Base-by-base conservation (phyloP, 805 yeast species). In the Candida adriatica region DNA sequence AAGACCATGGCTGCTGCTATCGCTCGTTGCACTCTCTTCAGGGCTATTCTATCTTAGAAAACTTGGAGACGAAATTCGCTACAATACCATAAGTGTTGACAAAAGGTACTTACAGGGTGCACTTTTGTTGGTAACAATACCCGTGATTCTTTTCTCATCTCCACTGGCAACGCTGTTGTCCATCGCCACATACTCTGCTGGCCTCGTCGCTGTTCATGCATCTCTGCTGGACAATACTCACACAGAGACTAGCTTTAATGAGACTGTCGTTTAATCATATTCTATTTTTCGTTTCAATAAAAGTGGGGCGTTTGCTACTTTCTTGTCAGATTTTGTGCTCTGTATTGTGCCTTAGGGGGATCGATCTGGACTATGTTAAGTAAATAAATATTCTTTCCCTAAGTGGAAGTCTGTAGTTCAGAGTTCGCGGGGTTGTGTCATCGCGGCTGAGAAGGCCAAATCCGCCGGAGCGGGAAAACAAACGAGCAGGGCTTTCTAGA, bases 241-340 rank as follows among this genome's bases (percentile, higher is more conserved):
- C 22, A 24, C 41, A 3, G 49, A 47, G 21, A 45, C 50, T 3
- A 36, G 44, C 25, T 47, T 47, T 34, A 47, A 45, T 20, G 52
- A 47, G 20, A 29, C 39, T 26, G 33, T 36, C 18, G 40, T 36
- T 8, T 36, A 32, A n/a, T n/a, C n/a, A n/a, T n/a, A n/a, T n/a
- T n/a, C n/a, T n/a, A n/a, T n/a, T n/a, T n/a, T n/a, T n/a, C n/a
- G n/a, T n/a, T n/a, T n/a, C n/a, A n/a, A n/a, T n/a, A n/a, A n/a
- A n/a, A n/a, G n/a, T n/a, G n/a, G n/a, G n/a, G n/a, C n/a, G n/a
- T n/a, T n/a, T n/a, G n/a, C n/a, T n/a, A n/a, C n/a, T n/a, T n/a
- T n/a, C n/a, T n/a, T n/a, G n/a, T n/a, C n/a, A n/a, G n/a, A n/a
- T n/a, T n/a, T n/a, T n/a, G n/a, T n/a, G n/a, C n/a, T n/a, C n/a